Evolutionary conservation across 331 rosid species (phyloP), one percentile per base, ranked within the genome.

Genomic region (Acacia pycnantha): DNA sequence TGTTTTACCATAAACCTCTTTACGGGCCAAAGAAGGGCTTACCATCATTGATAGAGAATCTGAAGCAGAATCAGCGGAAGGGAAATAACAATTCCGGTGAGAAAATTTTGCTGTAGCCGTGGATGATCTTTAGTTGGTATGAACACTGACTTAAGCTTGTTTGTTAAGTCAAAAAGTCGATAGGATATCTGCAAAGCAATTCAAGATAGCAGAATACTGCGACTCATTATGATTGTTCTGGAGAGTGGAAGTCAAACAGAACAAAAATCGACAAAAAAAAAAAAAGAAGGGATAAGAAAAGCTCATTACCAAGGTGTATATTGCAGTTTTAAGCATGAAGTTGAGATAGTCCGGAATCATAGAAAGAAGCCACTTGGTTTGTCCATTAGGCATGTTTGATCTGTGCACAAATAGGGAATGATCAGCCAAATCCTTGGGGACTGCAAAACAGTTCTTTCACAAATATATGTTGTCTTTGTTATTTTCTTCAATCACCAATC

Each of bases 331-430:
- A 59, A 96, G 33, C 4, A 31, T 31, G 3, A 31, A 0, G 33
- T 31, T 31, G 33, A 31, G 31, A 29, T 29, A 29, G 31, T 4
- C 33, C 33, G 33, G 79, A 78, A 96, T 90, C 78, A 94, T 33
- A 53, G 92, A 94, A 83, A 96, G 99, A 86, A 94, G 97, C 98
- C 98, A 94, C 86, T 94, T 96, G 33, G 98, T 97, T 88, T 96
- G 99, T 86, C 98, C 98, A 58, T 96, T 87, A 41, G 99, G 97
- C 72, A 87, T 71, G 83, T 90, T 96, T 46, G 99, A 92, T 81
- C 98, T 96, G 92, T 73, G 66, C 16, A 76, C 64, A 85, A 6
- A 86, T 41, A 67, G 70, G 73, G 67, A 81, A 65, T 50, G 73
- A 44, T 48, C 40, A 73, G 76, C 81, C 56, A 19, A 47, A 54